phyloP scores from a whole-genome alignment of 495 filamentous ascomycete genomes.

The Talaromyces adpressus region DNA sequence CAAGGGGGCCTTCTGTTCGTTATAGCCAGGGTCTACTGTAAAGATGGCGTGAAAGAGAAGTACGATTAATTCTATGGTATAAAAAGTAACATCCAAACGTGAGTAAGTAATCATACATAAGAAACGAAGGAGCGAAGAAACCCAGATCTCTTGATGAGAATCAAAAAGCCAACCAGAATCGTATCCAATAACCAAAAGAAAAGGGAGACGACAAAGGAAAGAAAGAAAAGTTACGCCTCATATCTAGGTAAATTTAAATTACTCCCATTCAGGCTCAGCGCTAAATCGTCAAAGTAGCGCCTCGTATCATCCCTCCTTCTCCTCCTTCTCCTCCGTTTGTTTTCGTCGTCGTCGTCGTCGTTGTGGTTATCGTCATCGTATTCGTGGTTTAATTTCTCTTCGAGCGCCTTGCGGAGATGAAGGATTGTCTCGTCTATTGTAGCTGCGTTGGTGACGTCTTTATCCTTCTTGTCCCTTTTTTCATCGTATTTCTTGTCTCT shows the following conservation, averaged over 20 bases:
- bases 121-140: neutral
- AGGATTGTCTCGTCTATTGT: slow-evolving; percentile 1
- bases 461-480: neutral
- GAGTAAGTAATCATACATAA: neutral
- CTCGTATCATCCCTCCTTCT: neutral
- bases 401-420: slow-evolving; percentile 6
- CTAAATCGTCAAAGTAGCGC: neutral
- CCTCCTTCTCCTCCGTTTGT: neutral
- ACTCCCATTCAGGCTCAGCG: neutral
- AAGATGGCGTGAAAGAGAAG: neutral
- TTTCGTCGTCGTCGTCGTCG: neutral
- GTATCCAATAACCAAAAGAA: neutral
- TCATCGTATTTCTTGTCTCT: neutral
- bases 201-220: neutral
- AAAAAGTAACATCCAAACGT: neutral
- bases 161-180: neutral
- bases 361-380: neutral
- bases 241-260: slow-evolving; percentile 3
- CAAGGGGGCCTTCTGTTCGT: no score
- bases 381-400: neutral
- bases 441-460: neutral
- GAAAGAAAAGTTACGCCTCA: neutral
- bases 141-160: neutral
- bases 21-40: no score
- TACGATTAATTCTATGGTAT: neutral